Evolutionary conservation across 345 rosid species (phyloP).

Genomic region (Eucalyptus pauciflora): DNA sequence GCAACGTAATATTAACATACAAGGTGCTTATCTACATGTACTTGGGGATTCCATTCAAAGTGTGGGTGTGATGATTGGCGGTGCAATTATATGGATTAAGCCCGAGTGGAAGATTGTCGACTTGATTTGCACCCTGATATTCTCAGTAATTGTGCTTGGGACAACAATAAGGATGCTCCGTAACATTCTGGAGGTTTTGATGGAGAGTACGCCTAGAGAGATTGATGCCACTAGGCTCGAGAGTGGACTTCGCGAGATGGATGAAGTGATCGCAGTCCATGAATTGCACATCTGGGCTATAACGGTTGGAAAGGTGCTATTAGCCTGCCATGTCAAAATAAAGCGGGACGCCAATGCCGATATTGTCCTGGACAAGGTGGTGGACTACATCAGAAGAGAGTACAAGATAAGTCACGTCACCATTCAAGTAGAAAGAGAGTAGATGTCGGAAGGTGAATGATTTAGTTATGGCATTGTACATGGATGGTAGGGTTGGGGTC

Average conservation of each 20-base stretch:
- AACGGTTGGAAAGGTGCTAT: slow-evolving; percentile 60
- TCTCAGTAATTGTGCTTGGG: slow-evolving; percentile 63
- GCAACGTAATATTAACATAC: slow-evolving; percentile 49
- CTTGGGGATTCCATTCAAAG: slow-evolving; percentile 80
- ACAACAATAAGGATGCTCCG: slow-evolving; percentile 75
- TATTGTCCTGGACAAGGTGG: slow-evolving; percentile 52
- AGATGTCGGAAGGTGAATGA: background rate
- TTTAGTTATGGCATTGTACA: background rate
- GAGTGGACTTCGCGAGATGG: slow-evolving; percentile 52
- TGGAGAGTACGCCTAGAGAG: slow-evolving; percentile 89
- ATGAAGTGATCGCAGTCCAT: slow-evolving; percentile 65
- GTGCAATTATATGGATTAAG: slow-evolving; percentile 63
- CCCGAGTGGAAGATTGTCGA: slow-evolving; percentile 64
- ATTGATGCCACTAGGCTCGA: slow-evolving; percentile 66
- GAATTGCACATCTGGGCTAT: slow-evolving; percentile 85
- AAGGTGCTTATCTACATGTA: slow-evolving; percentile 79
- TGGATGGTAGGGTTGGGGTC: background rate
- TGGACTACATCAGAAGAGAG: slow-evolving; percentile 57
- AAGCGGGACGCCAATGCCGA: slow-evolving; percentile 66
- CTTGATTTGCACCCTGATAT: slow-evolving; percentile 61
- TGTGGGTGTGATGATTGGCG: slow-evolving; percentile 79
- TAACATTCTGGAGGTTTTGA: slow-evolving; percentile 60
- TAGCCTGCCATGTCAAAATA: slow-evolving; percentile 80
- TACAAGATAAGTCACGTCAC: slow-evolving; percentile 75
- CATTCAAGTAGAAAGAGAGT: slow-evolving; percentile 62